Base-by-base conservation (phyloP, 1,284 basidiomycete species). In the Papiliotrema laurentii region DNA sequence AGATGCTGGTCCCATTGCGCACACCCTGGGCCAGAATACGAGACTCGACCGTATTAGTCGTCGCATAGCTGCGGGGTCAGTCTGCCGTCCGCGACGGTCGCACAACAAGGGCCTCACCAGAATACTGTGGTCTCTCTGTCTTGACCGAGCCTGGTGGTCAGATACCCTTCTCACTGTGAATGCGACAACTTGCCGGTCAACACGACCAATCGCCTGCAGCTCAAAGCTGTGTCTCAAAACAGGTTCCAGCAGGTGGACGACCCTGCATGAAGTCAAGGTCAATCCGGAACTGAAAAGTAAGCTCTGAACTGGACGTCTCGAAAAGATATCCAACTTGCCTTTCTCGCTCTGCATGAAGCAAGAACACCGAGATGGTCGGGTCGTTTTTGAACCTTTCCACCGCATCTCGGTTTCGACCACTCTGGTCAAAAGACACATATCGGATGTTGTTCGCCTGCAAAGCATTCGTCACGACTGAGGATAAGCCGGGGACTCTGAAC, bases 231-330 rank as follows among this genome's bases (percentile, higher is more conserved):
- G 71, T 37, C 64, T 64, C 46, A 74, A 51, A 3, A 74, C 69
- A 2, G 72, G 72, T 49, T 74, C 72, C 21, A 74, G 62, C 11
- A 74, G 55, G 49, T 74, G 72, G n/a, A 72, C 71, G 1, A 71
- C 69, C n/a, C 57, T 53, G 27, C 68, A 71, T 1, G 66, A 62
- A 0, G 72, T 74, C 46, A 74, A 49, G 1, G 72, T 73, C 51
- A 74, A 55, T 7, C 72, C 72, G 11, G 71, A 62, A 43, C 68
- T 68, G 34, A 14, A 11, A 13, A 14, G 16, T 45, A 41, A 53
- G 41, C 31, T 41, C 30, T 26, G 35, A 26, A 27, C 11, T 19
- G 25, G 19, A 18, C 5, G 11, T 19, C 16, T 51, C 14, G 18
- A 31, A 14, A 28, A 16, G 41, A 18, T 19, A 2, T 13, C 19